Percentiles rank a stretch among this genome's conserved stretches.
phyloP scores from a whole-genome alignment of 345 rosid species.

The Carallia brachiata region DNA sequence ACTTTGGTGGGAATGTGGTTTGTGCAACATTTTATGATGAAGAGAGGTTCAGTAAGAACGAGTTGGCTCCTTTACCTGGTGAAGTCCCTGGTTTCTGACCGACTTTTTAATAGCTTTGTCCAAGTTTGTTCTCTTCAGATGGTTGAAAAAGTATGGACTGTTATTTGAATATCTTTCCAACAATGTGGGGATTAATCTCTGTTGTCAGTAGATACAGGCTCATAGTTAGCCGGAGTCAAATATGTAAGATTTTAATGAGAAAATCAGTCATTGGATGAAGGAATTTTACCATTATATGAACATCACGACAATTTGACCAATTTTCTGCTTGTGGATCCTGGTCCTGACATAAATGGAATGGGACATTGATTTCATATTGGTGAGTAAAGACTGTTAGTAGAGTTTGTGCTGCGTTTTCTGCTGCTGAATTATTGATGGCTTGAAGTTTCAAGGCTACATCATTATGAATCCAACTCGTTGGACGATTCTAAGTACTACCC shows the following conservation, averaged over 20 bases:
- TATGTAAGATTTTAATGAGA: not conserved
- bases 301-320: not conserved
- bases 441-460: no score
- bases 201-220: not conserved
- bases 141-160: not conserved
- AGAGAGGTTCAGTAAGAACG: slow-evolving; percentile 75
- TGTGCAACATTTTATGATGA: slow-evolving; percentile 79
- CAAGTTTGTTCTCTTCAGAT: not conserved
- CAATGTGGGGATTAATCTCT: slow-evolving; percentile 5
- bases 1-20: slow-evolving; percentile 83
- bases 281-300: slow-evolving; percentile 5
- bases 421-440: no score
- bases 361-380: no score
- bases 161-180: not conserved
- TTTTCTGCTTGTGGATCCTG: not conserved
- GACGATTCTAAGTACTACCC: no score
- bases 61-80: slow-evolving; percentile 87
- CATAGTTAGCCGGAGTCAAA: not conserved
- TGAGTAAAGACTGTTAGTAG: no score
- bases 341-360: no score
- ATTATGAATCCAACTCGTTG: no score
- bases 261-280: slow-evolving; percentile 1
- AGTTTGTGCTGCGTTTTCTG: no score
- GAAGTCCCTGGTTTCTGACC: slow-evolving; percentile 74
- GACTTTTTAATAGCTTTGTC: not conserved